A percentile compares a stretch with the other conserved stretches of the same genome.
These are phyloP conservation scores for Liquidambar formosana DNA, from an alignment of 164 flowering plant genomes.

Conservation along the genomic window DNA sequence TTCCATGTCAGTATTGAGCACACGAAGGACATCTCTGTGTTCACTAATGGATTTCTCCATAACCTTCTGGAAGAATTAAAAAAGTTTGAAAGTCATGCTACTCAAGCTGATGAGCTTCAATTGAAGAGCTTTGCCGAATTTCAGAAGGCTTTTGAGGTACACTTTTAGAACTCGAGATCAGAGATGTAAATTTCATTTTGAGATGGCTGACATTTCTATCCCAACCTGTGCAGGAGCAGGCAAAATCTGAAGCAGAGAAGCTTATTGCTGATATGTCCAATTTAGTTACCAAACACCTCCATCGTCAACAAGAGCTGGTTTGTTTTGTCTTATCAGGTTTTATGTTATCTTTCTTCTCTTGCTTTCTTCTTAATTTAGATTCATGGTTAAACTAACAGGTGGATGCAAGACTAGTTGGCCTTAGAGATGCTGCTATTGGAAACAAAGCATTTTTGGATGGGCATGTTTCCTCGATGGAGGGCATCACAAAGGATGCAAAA, in stretches of 20 bases:
- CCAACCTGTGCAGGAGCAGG: conserved; percentile 63
- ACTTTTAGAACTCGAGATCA: neutral
- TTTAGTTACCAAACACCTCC: conserved; percentile 59
- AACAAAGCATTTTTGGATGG: conserved; percentile 63
- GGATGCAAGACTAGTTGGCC: conserved; percentile 53
- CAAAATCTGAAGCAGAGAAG: conserved; percentile 70
- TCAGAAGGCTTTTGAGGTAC: conserved; percentile 73
- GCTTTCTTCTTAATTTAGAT: neutral
- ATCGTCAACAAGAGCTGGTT: conserved; percentile 83
- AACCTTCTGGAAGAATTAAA: conserved; percentile 58
- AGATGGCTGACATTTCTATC: neutral
- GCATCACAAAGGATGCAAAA: conserved; percentile 68
- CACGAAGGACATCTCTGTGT: conserved; percentile 52
- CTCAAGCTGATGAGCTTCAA: conserved; percentile 48
- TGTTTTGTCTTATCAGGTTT: conserved; percentile 11
- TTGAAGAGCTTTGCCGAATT: conserved; percentile 62
- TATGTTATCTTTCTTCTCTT: conserved; percentile 1
- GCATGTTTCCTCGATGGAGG: conserved; percentile 63
- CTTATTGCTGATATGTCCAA: conserved; percentile 74
- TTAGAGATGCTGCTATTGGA: conserved; percentile 51
- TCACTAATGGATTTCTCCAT: conserved; percentile 47
- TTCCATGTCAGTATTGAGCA: conserved; percentile 52
- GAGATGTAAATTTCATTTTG: neutral
- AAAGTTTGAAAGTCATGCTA: conserved; percentile 51
- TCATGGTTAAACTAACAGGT: conserved; percentile 49